Percentiles rank a stretch among this genome's conserved stretches.
phyloP scores from a whole-genome alignment of 1,284 basidiomycete genomes.

The Singerocomus rubriflavus region DNA sequence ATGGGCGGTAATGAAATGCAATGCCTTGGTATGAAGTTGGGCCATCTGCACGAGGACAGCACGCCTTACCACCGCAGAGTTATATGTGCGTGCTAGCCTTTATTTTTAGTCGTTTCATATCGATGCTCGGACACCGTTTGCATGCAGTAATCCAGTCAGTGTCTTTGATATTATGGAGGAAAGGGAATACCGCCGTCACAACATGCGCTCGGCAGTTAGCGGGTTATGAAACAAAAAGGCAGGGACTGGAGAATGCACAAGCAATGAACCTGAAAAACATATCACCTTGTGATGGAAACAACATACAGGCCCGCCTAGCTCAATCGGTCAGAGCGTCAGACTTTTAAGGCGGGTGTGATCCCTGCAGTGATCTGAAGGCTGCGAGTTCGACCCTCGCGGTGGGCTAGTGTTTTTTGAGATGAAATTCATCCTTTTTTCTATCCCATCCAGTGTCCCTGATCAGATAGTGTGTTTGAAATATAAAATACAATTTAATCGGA shows the following conservation, averaged over 20 bases:
- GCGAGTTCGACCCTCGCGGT: conserved; percentile 91
- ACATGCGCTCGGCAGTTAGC: conserved; percentile 7
- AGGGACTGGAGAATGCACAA: no score
- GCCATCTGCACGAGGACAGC: not conserved
- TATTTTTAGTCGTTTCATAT: conserved; percentile 2
- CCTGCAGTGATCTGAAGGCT: conserved; percentile 82
- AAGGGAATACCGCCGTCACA: not conserved
- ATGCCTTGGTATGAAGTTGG: not conserved
- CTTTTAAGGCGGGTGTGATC: conserved; percentile 51
- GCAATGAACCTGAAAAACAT: no score
- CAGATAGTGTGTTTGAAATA: conserved; percentile 1
- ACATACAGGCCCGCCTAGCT: conserved; percentile 53
- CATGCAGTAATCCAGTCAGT: not conserved
- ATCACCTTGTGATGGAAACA: fast-evolving
- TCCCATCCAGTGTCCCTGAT: not conserved
- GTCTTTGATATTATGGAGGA: not conserved
- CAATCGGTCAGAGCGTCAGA: conserved; percentile 54
- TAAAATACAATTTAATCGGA: conserved; percentile 16
- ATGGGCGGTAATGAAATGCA: conserved; percentile 26
- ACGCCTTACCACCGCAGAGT: conserved; percentile 10
- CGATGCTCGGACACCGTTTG: conserved; percentile 6
- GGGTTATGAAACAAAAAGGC: not conserved
- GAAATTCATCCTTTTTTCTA: not conserved
- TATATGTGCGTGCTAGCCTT: not conserved
- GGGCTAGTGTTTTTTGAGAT: conserved; percentile 48